Percentiles rank a stretch among this genome's conserved stretches.
These are phyloP conservation scores for Rhynchospora pubera DNA, from an alignment of 176 grass and related monocot genomes.

Conservation along the genomic window DNA sequence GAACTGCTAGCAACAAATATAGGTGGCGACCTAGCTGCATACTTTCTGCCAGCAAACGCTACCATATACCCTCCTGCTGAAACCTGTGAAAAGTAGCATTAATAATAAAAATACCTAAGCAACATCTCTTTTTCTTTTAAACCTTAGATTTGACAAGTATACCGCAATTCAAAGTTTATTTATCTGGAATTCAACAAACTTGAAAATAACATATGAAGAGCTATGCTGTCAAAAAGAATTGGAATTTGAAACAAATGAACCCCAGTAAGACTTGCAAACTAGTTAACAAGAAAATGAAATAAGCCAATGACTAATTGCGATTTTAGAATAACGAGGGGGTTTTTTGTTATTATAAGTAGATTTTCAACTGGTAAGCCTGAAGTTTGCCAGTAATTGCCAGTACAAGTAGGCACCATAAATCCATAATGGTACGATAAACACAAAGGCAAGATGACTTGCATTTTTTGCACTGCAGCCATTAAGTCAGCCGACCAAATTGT, in stretches of 20 bases:
- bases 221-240: not conserved
- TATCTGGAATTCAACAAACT: not conserved
- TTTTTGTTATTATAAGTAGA: not conserved
- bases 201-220: not conserved
- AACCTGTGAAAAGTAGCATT: conserved; percentile 38
- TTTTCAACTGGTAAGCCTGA: conserved; percentile 14
- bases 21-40: conserved; percentile 64
- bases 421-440: not conserved
- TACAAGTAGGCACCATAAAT: not conserved
- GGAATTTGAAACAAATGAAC: not conserved
- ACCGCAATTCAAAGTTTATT: not conserved
- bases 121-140: not conserved
- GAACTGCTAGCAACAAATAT: conserved; percentile 59
- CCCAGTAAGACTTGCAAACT: not conserved
- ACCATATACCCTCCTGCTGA: conserved; percentile 86
- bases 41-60: conserved; percentile 94
- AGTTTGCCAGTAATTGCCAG: not conserved
- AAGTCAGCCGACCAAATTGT: not conserved
- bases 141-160: not conserved
- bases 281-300: not conserved
- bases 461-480: not conserved
- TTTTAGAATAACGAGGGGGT: not conserved
- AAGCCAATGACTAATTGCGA: not conserved
- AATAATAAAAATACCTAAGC: not conserved
- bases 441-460: not conserved